Base-by-base conservation (phyloP, 2,329 filamentous ascomycete genomes). In the Penicillium sp. region DNA sequence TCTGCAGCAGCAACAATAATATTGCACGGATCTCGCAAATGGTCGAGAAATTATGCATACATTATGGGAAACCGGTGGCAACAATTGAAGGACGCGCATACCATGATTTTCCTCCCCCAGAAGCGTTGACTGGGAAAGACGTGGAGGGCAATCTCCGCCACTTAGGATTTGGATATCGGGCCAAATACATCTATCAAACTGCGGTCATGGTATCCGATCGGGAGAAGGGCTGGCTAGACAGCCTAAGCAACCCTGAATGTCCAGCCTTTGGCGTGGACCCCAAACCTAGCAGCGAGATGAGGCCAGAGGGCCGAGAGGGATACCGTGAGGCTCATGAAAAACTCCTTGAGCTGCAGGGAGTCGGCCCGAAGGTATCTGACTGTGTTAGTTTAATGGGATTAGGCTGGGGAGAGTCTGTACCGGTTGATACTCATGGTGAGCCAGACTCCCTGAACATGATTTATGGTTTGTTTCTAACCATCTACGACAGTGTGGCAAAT, bases 1-100 rank as follows among this genome's bases (percentile, higher is more conserved):
- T 99, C 60, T 99, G 94, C 80, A 97, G 92, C 74, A 96, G 91
- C 74, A 99, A 99, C 75, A 99, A 99, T 76, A 97, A 99, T 70
- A 99, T 99, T 57, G 83, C 87, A 2, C 85, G 94, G 36, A 99
- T 99, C 70, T 93, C 90, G 5, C 90, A 95, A 74, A 99, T 99
- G 94, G 91, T 93, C 19, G 86, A 95, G 63, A 97, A 96, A 65
- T 78, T 99, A 11, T 99, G 95, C 70, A 72, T 83, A 27, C 83
- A 95, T 67, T 99, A 97, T 66, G 94, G 94, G 0, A 83, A 86
- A 0, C 77, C 90, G 4, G 83, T 97, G 50, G 89, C 84, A 1
- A 79, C 85, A 39, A 72, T 96, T 49, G 86, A 84, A 27, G 82
- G 84, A 32, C 82, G 87, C 49, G 73, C 86, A 4, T 94, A 94